A percentile compares a stretch with the other conserved stretches of the same genome.
These are phyloP conservation scores for Candida glaebosa DNA, from an alignment of 805 yeast genomes.

Conservation along the genomic window DNA sequence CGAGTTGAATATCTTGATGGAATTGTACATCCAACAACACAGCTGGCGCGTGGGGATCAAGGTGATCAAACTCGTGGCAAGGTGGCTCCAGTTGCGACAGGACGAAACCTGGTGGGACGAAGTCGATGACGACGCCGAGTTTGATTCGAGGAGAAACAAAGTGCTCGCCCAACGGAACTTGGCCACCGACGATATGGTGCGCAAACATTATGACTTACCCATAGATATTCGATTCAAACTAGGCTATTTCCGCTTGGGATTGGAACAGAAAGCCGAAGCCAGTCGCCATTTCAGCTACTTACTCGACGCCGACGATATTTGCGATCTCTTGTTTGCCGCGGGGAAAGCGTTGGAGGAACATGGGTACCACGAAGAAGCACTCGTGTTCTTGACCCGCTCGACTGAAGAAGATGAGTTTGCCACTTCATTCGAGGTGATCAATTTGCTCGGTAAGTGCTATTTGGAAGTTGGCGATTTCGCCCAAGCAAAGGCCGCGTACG, in stretches of 20 bases:
- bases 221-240: slow-evolving; percentile 83
- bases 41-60: slow-evolving; percentile 63
- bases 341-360: slow-evolving; percentile 70
- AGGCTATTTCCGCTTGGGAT: slow-evolving; percentile 67
- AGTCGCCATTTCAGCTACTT: slow-evolving; percentile 62
- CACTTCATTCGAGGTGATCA: slow-evolving; percentile 46
- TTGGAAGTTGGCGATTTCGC: slow-evolving; percentile 67
- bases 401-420: slow-evolving; percentile 51
- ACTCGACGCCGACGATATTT: slow-evolving; percentile 55
- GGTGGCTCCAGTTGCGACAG: slow-evolving; percentile 79
- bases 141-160: slow-evolving; percentile 63
- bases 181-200: slow-evolving; percentile 13
- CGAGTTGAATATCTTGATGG: slow-evolving; percentile 78
- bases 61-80: slow-evolving; percentile 63
- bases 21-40: slow-evolving; percentile 67
- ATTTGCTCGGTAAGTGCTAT: slow-evolving; percentile 72
- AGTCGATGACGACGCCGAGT: slow-evolving; percentile 69
- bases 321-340: slow-evolving; percentile 73
- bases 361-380: slow-evolving; percentile 72
- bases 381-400: slow-evolving; percentile 59
- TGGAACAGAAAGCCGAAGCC: slow-evolving; percentile 68
- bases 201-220: slow-evolving; percentile 55
- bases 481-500: slow-evolving; percentile 60
- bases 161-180: slow-evolving; percentile 11
- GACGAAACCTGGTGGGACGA: slow-evolving; percentile 67